A percentile compares a stretch with the other conserved stretches of the same genome.
Evolutionary conservation across 345 rosid species (phyloP).

Genomic region (Melaleuca quinquenervia): DNA sequence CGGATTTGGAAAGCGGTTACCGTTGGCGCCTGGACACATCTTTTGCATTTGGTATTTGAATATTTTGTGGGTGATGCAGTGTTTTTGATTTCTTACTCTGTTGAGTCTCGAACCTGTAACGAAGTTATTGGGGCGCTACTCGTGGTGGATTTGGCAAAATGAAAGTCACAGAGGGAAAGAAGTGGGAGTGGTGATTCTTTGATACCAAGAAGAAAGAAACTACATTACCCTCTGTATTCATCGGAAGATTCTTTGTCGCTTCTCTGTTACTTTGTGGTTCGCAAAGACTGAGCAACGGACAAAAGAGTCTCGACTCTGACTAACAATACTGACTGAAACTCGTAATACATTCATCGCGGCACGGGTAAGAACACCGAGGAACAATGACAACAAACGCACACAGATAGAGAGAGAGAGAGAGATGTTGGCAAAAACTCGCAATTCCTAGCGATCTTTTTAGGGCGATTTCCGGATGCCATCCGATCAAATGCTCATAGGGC

Average conservation of each 20-base stretch:
- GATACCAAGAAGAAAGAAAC: not conserved
- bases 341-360: not conserved
- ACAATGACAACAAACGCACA: not conserved
- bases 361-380: not conserved
- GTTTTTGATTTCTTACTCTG: not conserved
- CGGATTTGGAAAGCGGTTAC: not conserved
- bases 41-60: not conserved
- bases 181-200: not conserved
- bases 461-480: not conserved
- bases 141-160: not conserved
- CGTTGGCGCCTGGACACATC: not conserved
- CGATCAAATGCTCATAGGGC: constrained; percentile 47
- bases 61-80: not conserved
- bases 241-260: not conserved
- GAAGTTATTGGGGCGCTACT: not conserved
- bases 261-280: not conserved
- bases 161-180: not conserved
- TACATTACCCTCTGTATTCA: not conserved
- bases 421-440: not conserved
- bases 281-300: not conserved
- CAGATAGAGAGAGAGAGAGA: not conserved
- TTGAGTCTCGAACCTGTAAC: not conserved
- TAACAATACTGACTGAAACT: not conserved
- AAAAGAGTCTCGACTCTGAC: not conserved
- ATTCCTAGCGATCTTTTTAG: not conserved